These are phyloP conservation scores for Beta vulgaris DNA, from an alignment of 148 eudicot genomes.

Conservation along the genomic window DNA sequence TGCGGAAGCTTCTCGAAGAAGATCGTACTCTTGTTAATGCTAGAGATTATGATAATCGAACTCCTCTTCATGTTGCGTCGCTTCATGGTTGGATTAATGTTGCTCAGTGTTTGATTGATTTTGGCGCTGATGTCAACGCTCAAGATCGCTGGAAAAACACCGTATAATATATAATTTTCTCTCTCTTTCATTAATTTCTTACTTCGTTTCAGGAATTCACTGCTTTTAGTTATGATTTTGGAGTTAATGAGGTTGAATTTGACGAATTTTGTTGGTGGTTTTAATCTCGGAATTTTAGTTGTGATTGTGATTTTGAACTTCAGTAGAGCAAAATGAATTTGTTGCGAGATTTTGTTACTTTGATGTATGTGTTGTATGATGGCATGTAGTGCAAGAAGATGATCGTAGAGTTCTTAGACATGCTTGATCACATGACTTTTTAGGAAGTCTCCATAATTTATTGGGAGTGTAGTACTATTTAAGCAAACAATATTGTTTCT, in stretches of 20 bases:
- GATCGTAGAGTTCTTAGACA: too few relatives aligned
- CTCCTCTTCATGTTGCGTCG: constrained; percentile 91
- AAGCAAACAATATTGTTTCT: not conserved
- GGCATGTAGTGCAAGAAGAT: too few relatives aligned
- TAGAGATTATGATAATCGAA: constrained; percentile 80
- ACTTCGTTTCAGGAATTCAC: not conserved
- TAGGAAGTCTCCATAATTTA: not conserved
- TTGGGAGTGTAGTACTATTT: not conserved
- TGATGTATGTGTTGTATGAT: too few relatives aligned
- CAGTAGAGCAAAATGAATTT: not conserved
- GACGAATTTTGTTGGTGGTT: not conserved
- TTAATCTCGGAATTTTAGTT: not conserved
- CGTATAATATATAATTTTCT: constrained; percentile 43
- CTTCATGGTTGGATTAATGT: constrained; percentile 91
- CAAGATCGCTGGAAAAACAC: constrained; percentile 98
- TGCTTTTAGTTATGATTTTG: not conserved
- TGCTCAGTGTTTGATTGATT: constrained; percentile 67
- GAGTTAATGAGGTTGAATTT: not conserved
- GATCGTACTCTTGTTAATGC: constrained; percentile 70
- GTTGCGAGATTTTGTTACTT: not conserved
- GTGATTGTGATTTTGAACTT: not conserved
- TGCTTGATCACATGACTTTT: not conserved
- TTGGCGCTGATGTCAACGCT: constrained; percentile 83
- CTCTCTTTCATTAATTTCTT: not conserved
- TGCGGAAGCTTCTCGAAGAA: constrained; percentile 78